phyloP scores from a whole-genome alignment of 129 eudicot genomes.

The Tanacetum coccineum region DNA sequence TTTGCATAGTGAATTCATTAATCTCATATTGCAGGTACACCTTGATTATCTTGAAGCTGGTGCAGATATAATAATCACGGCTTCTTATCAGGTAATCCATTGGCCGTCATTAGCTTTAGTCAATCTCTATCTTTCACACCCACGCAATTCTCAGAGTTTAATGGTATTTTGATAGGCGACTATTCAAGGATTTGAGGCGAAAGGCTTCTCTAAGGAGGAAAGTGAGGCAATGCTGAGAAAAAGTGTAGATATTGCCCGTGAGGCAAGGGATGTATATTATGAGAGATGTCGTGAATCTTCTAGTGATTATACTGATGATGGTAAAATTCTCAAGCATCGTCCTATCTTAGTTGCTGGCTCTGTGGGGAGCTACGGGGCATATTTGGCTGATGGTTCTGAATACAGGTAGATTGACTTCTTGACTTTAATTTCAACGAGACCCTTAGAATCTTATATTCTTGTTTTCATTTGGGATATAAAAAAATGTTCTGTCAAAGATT shows the following conservation, averaged over 20 bases:
- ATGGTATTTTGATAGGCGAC: constrained; percentile 62
- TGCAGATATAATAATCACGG: constrained; percentile 89
- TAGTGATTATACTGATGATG: constrained; percentile 29
- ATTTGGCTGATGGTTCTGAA: constrained; percentile 99
- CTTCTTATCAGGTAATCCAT: constrained; percentile 81
- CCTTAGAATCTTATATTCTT: background rate
- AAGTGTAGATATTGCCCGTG: constrained; percentile 89
- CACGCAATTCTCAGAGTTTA: background rate
- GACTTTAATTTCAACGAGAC: background rate
- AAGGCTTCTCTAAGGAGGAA: constrained; percentile 79
- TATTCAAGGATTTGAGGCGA: constrained; percentile 84
- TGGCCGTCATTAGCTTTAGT: background rate
- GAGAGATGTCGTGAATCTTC: constrained; percentile 47
- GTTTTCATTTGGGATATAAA: background rate
- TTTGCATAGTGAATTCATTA: constrained; percentile 2
- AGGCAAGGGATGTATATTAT: constrained; percentile 79
- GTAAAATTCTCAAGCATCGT: constrained; percentile 61
- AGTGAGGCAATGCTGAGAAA: constrained; percentile 74
- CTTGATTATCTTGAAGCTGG: constrained; percentile 99
- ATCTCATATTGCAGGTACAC: constrained; percentile 63
- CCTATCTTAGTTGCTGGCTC: constrained; percentile 91
- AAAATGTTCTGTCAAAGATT: background rate
- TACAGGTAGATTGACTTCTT: constrained; percentile 47
- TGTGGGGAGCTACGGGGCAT: constrained; percentile 98
- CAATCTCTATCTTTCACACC: background rate